Evolutionary conservation across 2,329 filamentous ascomycete genomes (phyloP), one percentile per base, ranked within the genome.

Genomic region (Fusarium globosum): DNA sequence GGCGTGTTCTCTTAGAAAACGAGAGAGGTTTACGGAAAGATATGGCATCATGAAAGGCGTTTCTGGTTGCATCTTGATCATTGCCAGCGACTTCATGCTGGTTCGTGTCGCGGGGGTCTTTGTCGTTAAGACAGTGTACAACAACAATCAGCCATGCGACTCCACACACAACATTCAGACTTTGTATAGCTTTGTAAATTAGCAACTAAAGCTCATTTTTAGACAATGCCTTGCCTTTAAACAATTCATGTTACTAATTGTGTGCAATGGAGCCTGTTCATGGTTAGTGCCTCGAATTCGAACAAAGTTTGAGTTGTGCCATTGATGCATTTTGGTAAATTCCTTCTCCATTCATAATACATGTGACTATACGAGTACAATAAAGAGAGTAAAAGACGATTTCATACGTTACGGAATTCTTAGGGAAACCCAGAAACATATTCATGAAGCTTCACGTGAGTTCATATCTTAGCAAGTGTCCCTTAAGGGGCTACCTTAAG

Each of bases 101-200:
- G 46, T 52, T 46, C 55, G 62, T 45, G 68, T 68, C 61, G 61
- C 48, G 46, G 39, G 39, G 18, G 46, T 51, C 35, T 60, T 57
- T 43, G 55, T 41, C 49, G 18, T 30, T 39, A 64, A 65, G 68
- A 68, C 74, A 60, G 55, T 78, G 76, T 78, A 78, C 23, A 76
- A 78, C 23, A 76, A 78, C 65, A 78, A 65, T 49, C 57, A 76
- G 67, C 67, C 48, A 68, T 64, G 57, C 70, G 75, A 78, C 73
- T 77, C 77, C 69, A 69, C 75, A 76, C 74, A 74, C 53, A 69
- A 74, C 53, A 69, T 66, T 41, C 65, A 68, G 41, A 60, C 35
- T 63, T 49, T 69, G 62, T 57, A 55, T 61, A 68, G 41, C 48
- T 53, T 61, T 77, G 72, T 78, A 78, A 62, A 68, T 59, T 72